These are phyloP conservation scores for Dendrobium nobile DNA, from an alignment of 106 monocot genomes.

Conservation along the genomic window DNA sequence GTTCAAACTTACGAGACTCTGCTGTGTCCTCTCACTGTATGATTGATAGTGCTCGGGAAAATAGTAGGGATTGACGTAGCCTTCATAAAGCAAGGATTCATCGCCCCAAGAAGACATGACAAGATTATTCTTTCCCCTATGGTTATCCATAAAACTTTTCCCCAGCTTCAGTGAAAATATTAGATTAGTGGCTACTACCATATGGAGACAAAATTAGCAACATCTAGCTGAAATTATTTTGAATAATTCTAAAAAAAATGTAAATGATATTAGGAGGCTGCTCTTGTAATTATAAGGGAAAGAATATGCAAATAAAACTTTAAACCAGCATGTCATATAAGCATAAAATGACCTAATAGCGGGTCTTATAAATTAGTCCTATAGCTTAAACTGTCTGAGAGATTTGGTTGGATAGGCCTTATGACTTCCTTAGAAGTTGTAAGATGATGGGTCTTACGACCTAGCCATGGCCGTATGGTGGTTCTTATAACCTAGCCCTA, in stretches of 20 bases:
- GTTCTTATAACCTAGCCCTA: too few relatives aligned
- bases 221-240: neutral
- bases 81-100: conserved; percentile 58
- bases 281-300: neutral
- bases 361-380: too few relatives aligned
- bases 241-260: neutral
- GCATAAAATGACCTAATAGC: neutral
- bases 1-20: conserved; percentile 60
- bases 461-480: too few relatives aligned
- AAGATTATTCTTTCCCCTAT: conserved; percentile 81
- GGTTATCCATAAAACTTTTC: conserved; percentile 54
- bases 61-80: conserved; percentile 79
- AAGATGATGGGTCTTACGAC: too few relatives aligned
- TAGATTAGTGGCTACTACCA: neutral
- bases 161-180: conserved; percentile 17
- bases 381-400: too few relatives aligned
- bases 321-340: neutral
- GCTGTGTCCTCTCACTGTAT: conserved; percentile 68
- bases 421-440: too few relatives aligned
- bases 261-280: neutral
- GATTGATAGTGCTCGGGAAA: conserved; percentile 33
- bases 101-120: conserved; percentile 93
- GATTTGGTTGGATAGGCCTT: too few relatives aligned
- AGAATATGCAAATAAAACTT: neutral
- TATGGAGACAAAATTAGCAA: neutral